Percentiles rank a stretch among this genome's conserved stretches.
These are phyloP conservation scores for Triticum urartu DNA, from an alignment of 176 grass and related monocot species.

Conservation along the genomic window DNA sequence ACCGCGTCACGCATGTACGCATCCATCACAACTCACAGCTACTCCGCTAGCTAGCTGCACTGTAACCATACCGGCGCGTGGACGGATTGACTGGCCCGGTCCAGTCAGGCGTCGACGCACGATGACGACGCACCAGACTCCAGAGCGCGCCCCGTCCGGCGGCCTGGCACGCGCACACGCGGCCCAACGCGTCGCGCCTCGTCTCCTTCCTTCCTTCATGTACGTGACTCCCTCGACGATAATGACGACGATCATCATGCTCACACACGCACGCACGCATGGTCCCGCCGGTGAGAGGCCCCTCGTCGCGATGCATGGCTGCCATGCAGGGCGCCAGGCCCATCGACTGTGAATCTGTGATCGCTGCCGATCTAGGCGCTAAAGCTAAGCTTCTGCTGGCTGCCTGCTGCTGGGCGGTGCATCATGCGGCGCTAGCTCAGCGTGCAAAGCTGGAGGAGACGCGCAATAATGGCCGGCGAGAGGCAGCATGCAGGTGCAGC, in stretches of 20 bases:
- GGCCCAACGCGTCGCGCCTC: background rate
- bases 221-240: background rate
- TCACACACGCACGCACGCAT: background rate
- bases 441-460: background rate
- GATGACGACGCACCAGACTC: background rate
- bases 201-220: background rate
- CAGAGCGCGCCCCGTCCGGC: background rate
- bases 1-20: background rate
- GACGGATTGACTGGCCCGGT: background rate
- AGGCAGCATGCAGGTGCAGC: background rate
- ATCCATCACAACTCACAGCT: background rate
- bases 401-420: background rate
- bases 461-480: background rate
- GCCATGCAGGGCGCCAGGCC: background rate
- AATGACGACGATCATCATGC: background rate
- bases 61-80: conserved; percentile 34
- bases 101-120: background rate
- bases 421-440: background rate
- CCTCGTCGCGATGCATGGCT: background rate
- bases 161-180: background rate
- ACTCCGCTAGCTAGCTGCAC: background rate
- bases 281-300: background rate
- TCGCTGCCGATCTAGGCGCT: background rate
- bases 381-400: background rate
- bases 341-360: background rate